phyloP scores from a whole-genome alignment of 2,329 filamentous ascomycete genomes.

The Venturia aucupariae region DNA sequence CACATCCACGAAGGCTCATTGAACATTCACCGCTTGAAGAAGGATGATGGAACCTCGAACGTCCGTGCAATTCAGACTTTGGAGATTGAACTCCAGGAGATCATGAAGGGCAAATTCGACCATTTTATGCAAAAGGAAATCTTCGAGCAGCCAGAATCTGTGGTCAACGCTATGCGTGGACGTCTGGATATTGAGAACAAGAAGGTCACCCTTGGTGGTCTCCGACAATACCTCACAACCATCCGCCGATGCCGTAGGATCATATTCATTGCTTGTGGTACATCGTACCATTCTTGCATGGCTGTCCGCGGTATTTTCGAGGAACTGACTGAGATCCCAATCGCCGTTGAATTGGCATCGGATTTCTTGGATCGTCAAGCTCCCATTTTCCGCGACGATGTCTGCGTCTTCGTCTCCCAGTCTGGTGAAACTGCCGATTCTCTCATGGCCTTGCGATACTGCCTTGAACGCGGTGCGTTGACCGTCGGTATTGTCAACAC shows the following conservation, averaged over 20 bases:
- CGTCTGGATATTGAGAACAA: conserved; percentile 90
- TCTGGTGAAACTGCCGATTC: conserved; percentile 98
- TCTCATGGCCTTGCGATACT: conserved; percentile 93
- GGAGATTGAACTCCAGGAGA: conserved; percentile 97
- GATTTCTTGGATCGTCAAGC: conserved; percentile 96
- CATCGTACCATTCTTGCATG: conserved; percentile 99
- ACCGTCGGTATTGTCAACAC: conserved; percentile 98
- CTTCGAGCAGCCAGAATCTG: conserved; percentile 98
- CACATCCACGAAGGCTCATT: conserved; percentile 98
- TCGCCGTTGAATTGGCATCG: conserved; percentile 90
- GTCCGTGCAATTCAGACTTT: conserved; percentile 97
- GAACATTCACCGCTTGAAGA: conserved; percentile 96
- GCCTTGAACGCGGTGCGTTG: conserved; percentile 90
- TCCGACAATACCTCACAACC: conserved; percentile 91
- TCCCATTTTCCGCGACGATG: conserved; percentile 98
- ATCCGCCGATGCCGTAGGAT: conserved; percentile 95
- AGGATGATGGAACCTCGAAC: conserved; percentile 93
- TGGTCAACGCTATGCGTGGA: conserved; percentile 99
- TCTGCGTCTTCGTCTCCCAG: conserved; percentile 97
- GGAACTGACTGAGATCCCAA: conserved; percentile 95
- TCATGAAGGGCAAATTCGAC: conserved; percentile 99
- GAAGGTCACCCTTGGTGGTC: conserved; percentile 87
- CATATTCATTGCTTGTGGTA: conserved; percentile 98
- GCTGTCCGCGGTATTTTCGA: conserved; percentile 96
- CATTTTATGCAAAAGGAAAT: conserved; percentile 99